A percentile compares a stretch with the other conserved stretches of the same genome.
Evolutionary conservation across 768 basidiomycete species (phyloP).

Genomic region (Pilatotrama ljubarskyi): DNA sequence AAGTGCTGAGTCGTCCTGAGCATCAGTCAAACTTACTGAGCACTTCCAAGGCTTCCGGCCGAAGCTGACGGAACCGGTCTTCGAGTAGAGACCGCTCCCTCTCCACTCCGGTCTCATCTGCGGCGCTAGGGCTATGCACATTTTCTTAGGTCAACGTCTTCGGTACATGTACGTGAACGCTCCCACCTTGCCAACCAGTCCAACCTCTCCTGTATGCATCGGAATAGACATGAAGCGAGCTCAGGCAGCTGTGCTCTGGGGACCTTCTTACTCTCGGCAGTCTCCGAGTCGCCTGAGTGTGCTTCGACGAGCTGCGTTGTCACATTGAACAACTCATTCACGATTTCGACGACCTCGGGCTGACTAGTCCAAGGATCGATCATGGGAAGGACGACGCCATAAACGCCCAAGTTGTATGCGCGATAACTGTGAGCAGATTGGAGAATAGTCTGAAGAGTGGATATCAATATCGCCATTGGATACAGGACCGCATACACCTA

Average conservation of each 20-base stretch:
- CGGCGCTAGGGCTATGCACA: constrained; percentile 44
- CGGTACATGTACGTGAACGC: not conserved
- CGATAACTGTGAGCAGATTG: constrained; percentile 76
- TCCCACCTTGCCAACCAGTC: constrained; percentile 62
- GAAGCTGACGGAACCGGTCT: constrained; percentile 66
- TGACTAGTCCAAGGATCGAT: constrained; percentile 84
- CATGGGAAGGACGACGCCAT: constrained; percentile 74
- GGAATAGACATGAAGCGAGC: constrained; percentile 62
- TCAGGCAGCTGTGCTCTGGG: constrained; percentile 60
- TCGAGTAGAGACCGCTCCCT: constrained; percentile 61
- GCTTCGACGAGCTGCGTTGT: constrained; percentile 53
- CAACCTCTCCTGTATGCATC: constrained; percentile 65
- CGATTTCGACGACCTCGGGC: constrained; percentile 62
- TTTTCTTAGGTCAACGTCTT: not conserved
- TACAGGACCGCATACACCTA: constrained; percentile 35
- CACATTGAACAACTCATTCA: constrained; percentile 70
- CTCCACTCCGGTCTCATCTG: constrained; percentile 48
- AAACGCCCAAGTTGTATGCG: constrained; percentile 66
- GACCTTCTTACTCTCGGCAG: constrained; percentile 34
- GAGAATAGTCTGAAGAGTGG: constrained; percentile 56
- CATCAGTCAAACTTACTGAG: constrained; percentile 57
- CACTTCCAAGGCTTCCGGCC: constrained; percentile 77
- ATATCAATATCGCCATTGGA: not conserved
- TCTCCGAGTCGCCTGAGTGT: constrained; percentile 33
- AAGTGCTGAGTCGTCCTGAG: not conserved